Evolutionary conservation across 371 early-diverging fungal genomes (phyloP).

Genomic region (Circinella minor): DNA sequence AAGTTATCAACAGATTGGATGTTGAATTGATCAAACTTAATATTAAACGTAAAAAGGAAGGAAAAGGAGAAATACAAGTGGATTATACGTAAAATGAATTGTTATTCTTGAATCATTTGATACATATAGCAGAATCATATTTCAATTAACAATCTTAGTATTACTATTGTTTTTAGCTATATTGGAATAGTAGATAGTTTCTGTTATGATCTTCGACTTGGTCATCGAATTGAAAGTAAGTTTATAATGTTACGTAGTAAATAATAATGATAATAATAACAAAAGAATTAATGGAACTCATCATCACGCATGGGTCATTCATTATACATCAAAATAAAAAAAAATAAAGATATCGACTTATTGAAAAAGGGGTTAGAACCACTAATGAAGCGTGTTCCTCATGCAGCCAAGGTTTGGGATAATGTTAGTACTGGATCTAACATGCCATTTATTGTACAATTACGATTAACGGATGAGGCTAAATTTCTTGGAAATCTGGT

Average conservation of each 20-base stretch:
- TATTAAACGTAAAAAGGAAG: slow-evolving; percentile 6
- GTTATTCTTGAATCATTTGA: not conserved
- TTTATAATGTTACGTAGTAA: no score
- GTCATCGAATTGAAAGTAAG: slow-evolving; percentile 15
- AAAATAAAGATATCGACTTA: slow-evolving; percentile 8
- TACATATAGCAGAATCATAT: not conserved
- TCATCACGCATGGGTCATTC: no score
- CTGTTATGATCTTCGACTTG: slow-evolving; percentile 16
- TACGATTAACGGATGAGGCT: slow-evolving; percentile 21
- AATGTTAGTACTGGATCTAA: slow-evolving; percentile 4
- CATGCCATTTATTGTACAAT: slow-evolving; percentile 14
- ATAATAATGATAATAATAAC: no score
- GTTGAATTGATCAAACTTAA: slow-evolving; percentile 13
- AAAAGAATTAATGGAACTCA: no score
- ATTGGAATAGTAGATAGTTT: slow-evolving; percentile 19
- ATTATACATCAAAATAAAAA: no score
- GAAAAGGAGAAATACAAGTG: slow-evolving; percentile 9
- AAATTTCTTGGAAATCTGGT: slow-evolving; percentile 17
- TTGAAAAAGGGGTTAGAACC: slow-evolving; percentile 9
- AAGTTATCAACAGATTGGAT: slow-evolving; percentile 11
- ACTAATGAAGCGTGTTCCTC: slow-evolving; percentile 10
- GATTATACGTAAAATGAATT: slow-evolving; percentile 19
- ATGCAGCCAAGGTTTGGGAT: slow-evolving; percentile 15
- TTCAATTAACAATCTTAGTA: not conserved
- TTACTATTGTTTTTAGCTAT: slow-evolving; percentile 7